Evolutionary conservation across 495 filamentous ascomycete genomes (phyloP).

Genomic region (Hyaloscypha bicolor): DNA sequence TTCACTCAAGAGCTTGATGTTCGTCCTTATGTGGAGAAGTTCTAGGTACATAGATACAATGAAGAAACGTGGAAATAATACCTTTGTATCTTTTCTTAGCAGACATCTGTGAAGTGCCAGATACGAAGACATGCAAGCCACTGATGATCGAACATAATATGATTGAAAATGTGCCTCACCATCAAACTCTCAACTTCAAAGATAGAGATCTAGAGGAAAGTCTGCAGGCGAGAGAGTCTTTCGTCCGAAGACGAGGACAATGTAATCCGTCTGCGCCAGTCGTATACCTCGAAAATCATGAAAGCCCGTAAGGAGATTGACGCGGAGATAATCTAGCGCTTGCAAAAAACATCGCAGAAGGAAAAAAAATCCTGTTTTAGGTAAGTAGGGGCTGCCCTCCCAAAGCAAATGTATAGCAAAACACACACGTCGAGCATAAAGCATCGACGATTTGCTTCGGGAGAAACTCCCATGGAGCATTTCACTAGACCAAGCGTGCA

Average conservation of each 20-base stretch:
- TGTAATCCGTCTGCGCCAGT: constrained; percentile 65
- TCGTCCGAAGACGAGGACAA: constrained; percentile 32
- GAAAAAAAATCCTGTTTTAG: constrained; percentile 9
- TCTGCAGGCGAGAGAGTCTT: constrained; percentile 66
- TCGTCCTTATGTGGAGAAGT: constrained; percentile 43
- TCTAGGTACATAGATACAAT: constrained; percentile 18
- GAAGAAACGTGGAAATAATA: neutral
- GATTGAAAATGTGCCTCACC: constrained; percentile 60
- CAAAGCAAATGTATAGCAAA: constrained; percentile 33
- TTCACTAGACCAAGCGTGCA: constrained; percentile 48
- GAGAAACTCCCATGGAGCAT: constrained; percentile 66
- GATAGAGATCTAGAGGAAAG: constrained; percentile 52
- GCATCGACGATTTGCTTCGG: constrained; percentile 46
- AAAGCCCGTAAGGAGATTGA: constrained; percentile 52
- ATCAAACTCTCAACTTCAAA: constrained; percentile 70
- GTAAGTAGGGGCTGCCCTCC: constrained; percentile 28
- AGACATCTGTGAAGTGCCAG: neutral
- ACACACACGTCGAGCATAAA: constrained; percentile 31
- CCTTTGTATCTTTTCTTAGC: no score
- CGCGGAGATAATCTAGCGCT: constrained; percentile 75
- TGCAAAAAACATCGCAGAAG: constrained; percentile 6
- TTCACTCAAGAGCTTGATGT: constrained; percentile 88
- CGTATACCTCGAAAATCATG: constrained; percentile 79
- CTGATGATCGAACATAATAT: neutral
- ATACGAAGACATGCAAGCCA: neutral